Evolutionary conservation across 345 rosid species (phyloP), one percentile per base, ranked within the genome.

Genomic region (Punica granatum): DNA sequence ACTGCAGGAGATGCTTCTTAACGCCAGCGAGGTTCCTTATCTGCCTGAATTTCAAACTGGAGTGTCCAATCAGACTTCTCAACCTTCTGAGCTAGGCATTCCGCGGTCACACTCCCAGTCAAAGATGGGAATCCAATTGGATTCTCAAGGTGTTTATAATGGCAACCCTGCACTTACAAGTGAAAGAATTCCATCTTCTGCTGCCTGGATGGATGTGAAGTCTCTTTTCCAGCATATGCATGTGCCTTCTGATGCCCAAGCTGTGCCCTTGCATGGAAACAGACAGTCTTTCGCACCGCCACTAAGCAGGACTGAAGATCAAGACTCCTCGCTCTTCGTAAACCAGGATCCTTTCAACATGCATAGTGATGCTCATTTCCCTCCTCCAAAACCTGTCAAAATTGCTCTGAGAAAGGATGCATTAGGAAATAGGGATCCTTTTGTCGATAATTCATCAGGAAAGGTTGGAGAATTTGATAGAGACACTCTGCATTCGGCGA

Each of bases 281-380:
- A 26, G 60, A 56, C 34, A 56, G 26, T 56, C 34, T 1, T 56
- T 56, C 26, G 33, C 34, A 12, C 16, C 34, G 33, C 70, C 81
- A 71, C 53, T 72, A 14, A 23, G 63, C 63, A 60, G 65, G 64
- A 68, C 37, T 49, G 78, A 69, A 49, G 84, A 77, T 68, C 61
- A 70, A 69, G 88, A 82, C 73, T 80, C 82, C 53, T 84, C 90
- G 25, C 75, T 89, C 63, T 89, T 84, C 76, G 80, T 82, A 75
- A 80, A 77, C 75, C 92, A 86, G 78, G 88, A 86, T 74, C 96
- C 88, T 51, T 86, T 86, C 86, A 82, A 79, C 75, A 70, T 82
- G 46, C 79, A 56, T 66, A 79, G 78, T 60, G 90, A 80, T 67
- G 37, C 70, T 71, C 83, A 75, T 43, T 76, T 82, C 63, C 88